Evolutionary conservation across 2,329 filamentous ascomycete genomes (phyloP).

Genomic region (Colletotrichum simmondsii): DNA sequence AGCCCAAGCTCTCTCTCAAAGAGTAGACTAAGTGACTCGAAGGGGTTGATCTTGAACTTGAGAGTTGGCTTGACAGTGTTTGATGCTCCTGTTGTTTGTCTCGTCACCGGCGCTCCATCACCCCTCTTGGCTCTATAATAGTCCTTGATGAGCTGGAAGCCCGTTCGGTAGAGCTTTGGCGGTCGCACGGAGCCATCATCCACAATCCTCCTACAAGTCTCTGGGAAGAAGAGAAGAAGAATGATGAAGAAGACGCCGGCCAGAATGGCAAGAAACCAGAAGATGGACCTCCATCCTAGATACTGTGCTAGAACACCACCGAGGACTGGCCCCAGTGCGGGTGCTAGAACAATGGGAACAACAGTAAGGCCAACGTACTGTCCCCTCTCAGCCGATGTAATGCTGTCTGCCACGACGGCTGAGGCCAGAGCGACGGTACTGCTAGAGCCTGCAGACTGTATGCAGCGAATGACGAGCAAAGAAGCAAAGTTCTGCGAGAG

Average conservation of each 20-base stretch:
- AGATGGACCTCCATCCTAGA: constrained; percentile 56
- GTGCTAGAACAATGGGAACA: constrained; percentile 55
- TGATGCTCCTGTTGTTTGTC: constrained; percentile 28
- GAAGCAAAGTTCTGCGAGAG: constrained; percentile 59
- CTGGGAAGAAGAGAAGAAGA: constrained; percentile 53
- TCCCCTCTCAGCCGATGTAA: constrained; percentile 60
- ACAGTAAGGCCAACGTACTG: constrained; percentile 53
- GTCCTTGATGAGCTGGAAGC: constrained; percentile 40
- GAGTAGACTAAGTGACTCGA: constrained; percentile 53
- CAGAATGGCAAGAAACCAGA: constrained; percentile 48
- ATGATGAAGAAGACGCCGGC: constrained; percentile 47
- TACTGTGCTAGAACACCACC: constrained; percentile 50
- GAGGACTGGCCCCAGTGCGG: constrained; percentile 54
- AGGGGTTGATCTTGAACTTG: constrained; percentile 53
- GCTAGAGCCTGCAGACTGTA: constrained; percentile 65
- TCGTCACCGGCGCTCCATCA: neutral
- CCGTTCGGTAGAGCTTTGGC: constrained; percentile 48
- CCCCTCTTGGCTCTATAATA: constrained; percentile 25
- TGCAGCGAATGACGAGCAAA: constrained; percentile 68
- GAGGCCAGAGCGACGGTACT: constrained; percentile 71
- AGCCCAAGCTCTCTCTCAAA: constrained; percentile 55
- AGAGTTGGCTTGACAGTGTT: constrained; percentile 37
- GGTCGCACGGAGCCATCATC: constrained; percentile 62
- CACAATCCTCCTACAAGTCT: constrained; percentile 59
- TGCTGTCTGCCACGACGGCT: constrained; percentile 72